Evolutionary conservation across 73 alveolate genomes (phyloP).

Genomic region (Breviolum minutum): DNA sequence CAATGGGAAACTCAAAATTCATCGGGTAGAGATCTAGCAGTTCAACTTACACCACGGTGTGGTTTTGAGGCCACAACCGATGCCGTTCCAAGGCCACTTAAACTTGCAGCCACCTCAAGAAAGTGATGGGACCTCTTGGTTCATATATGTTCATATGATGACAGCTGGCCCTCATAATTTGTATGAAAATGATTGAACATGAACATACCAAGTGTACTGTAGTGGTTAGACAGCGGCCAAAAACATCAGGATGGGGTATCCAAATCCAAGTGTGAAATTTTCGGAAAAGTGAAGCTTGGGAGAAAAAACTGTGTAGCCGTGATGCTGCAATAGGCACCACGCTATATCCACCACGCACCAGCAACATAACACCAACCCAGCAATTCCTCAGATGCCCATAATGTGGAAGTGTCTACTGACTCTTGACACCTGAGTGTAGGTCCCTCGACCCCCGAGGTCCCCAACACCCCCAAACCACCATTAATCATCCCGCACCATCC

Average conservation of each 20-base stretch:
- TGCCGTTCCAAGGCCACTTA: slow-evolving; percentile 24
- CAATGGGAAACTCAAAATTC: too few species aligned
- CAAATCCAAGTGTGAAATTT: neutral
- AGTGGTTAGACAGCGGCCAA: too few species aligned
- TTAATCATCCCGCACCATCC: neutral
- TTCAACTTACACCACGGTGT: neutral
- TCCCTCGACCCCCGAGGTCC: too few species aligned
- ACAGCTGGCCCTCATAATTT: too few species aligned
- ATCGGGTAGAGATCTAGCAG: too few species aligned
- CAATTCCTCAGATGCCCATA: slow-evolving; percentile 22
- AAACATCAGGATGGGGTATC: too few species aligned
- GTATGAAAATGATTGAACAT: too few species aligned
- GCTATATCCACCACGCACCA: neutral
- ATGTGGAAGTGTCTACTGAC: too few species aligned
- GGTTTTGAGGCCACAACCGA: neutral
- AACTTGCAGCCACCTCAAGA: slow-evolving; percentile 9
- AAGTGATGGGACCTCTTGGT: neutral
- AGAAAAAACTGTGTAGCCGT: neutral
- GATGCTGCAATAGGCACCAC: neutral
- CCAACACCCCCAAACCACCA: neutral
- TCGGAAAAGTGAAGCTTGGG: too few species aligned
- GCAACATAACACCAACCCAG: slow-evolving; percentile 43
- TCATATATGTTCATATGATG: too few species aligned
- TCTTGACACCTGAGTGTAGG: too few species aligned
- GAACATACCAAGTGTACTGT: too few species aligned